phyloP scores from a whole-genome alignment of 1,284 basidiomycete species.

The Coniferiporia sulphurascens region DNA sequence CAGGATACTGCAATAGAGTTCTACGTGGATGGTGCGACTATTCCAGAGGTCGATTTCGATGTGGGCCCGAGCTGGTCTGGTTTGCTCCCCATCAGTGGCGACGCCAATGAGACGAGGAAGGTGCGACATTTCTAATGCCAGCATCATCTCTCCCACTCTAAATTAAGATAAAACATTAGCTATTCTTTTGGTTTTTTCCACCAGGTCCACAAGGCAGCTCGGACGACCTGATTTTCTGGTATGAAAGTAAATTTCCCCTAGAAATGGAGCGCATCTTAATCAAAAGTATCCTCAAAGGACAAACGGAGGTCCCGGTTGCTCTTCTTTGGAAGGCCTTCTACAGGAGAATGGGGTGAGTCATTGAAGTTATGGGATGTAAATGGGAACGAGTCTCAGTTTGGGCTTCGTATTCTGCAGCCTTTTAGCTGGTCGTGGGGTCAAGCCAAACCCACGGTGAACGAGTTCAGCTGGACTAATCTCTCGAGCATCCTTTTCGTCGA shows the following conservation, averaged over 20 bases:
- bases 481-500: conserved; percentile 79
- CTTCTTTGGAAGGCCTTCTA: conserved; percentile 70
- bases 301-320: conserved; percentile 57
- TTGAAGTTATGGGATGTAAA: conserved; percentile 14
- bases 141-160: background rate
- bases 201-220: conserved; percentile 64
- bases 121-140: conserved; percentile 29
- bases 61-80: conserved; percentile 74
- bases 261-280: background rate
- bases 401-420: conserved; percentile 37
- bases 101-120: conserved; percentile 60
- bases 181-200: conserved; percentile 88
- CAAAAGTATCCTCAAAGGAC: conserved; percentile 30
- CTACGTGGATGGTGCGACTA: conserved; percentile 60
- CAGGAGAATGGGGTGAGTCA: conserved; percentile 76
- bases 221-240: conserved; percentile 75
- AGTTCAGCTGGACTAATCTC: conserved; percentile 78
- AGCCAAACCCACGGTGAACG: conserved; percentile 60
- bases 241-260: conserved; percentile 8
- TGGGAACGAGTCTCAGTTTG: background rate
- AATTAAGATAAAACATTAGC: conserved; percentile 32
- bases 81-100: conserved; percentile 61
- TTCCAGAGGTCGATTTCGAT: conserved; percentile 69
- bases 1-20: conserved; percentile 43
- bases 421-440: conserved; percentile 64